Evolutionary conservation across 805 yeast genomes (phyloP), one percentile per base, ranked within the genome.

Genomic region (Spathaspora hagerdaliae): DNA sequence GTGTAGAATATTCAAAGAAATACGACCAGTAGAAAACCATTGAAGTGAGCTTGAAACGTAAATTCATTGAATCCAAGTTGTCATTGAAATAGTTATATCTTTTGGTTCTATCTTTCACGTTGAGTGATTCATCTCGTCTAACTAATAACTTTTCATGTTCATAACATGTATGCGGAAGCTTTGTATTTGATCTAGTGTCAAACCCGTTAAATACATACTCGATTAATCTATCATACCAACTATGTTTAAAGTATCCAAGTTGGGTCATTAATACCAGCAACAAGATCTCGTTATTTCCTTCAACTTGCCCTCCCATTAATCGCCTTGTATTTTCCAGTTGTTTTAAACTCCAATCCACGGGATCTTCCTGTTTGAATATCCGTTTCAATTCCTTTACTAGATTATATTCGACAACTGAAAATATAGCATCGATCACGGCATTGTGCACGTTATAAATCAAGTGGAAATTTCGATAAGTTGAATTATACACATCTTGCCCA

Each of bases 141-240:
- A 64, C 39, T n/a, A 65, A 44, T 2, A 44, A 19, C 27, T 52
- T 46, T 38, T 69, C 74, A 24, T 64, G 47, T 8, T 47, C 44
- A 42, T 57, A 67, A 39, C 61, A 60, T 0, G 65, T 54, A n/a
- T 39, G 36, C 0, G 65, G 63, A n/a, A 41, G 38, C 2, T 19
- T 19, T 24, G 34, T 33, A 2, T 9, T 41, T 32, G 49, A 47
- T 11, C 45, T 49, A 6, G 46, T 26, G 1, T 52, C 51, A 10
- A 68, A 49, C 1, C 74, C 74, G 33, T 58, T 56, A 42, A 69
- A 62, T 0, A 55, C 42, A 36, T 41, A 57, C 38, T 63, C 69
- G 8, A 59, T 58, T 7, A 58, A 53, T 8, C 68, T 47, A 41
- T 69, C 73, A 44, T 56, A 59, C 66, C 66, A 60, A 46, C 60